phyloP scores from a whole-genome alignment of 2,329 filamentous ascomycete species.

The Amesomyces nigricolor region DNA sequence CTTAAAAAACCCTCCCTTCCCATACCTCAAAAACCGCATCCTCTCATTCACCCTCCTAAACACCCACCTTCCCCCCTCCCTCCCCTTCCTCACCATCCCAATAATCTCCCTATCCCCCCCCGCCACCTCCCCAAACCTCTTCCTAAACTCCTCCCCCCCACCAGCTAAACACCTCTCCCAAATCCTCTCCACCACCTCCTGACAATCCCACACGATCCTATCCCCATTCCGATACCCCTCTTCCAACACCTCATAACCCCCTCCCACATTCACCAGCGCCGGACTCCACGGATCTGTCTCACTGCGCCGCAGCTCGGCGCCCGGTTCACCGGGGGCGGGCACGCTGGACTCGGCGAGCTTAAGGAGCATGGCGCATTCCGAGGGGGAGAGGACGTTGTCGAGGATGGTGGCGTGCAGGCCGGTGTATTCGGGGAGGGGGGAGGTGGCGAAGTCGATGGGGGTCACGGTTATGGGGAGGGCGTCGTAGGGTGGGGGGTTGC shows the following conservation, averaged over 20 bases:
- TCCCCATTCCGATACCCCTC: slow-evolving; percentile 61
- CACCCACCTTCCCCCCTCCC: slow-evolving; percentile 33
- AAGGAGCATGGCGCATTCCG: slow-evolving; percentile 56
- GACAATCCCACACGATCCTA: slow-evolving; percentile 70
- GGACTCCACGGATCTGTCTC: slow-evolving; percentile 50
- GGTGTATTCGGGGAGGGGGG: slow-evolving; percentile 47
- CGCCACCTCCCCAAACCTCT: slow-evolving; percentile 35
- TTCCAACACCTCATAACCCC: slow-evolving; percentile 52
- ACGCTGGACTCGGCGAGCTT: slow-evolving; percentile 47
- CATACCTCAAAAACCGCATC: slow-evolving; percentile 70
- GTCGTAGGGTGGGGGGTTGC: slow-evolving; percentile 33
- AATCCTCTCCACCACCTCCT: slow-evolving; percentile 55
- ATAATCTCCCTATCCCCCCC: slow-evolving; percentile 15
- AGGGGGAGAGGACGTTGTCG: slow-evolving; percentile 55
- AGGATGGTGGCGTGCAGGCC: slow-evolving; percentile 55
- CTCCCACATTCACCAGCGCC: slow-evolving; percentile 63
- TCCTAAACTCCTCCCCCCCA: slow-evolving; percentile 36
- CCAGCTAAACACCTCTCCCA: slow-evolving; percentile 50
- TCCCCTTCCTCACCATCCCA: slow-evolving; percentile 19
- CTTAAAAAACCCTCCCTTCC: slow-evolving; percentile 65
- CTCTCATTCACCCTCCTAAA: slow-evolving; percentile 60
- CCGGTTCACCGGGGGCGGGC: slow-evolving; percentile 32
- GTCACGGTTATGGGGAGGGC: slow-evolving; percentile 40
- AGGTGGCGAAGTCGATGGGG: slow-evolving; percentile 49
- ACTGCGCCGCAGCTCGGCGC: slow-evolving; percentile 17